phyloP scores from a whole-genome alignment of 257 asterid species.

The Prunella vulgaris region DNA sequence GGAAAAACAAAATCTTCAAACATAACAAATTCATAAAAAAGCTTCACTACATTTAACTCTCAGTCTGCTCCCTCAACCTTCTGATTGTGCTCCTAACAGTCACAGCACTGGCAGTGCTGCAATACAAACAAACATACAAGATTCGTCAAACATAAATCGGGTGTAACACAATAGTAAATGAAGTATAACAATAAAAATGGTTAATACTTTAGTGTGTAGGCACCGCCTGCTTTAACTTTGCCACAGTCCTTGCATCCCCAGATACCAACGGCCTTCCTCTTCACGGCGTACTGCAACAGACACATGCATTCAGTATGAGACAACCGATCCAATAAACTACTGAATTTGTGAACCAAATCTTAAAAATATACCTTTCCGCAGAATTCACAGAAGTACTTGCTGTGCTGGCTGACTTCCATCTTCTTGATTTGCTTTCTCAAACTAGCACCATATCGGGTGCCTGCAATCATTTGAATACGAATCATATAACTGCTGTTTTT shows the following conservation, averaged over 20 bases:
- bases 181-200: background rate
- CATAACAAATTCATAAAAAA: background rate
- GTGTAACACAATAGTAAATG: background rate
- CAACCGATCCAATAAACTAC: background rate
- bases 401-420: constrained; percentile 64
- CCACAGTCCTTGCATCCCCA: constrained; percentile 77
- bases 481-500: background rate
- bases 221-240: constrained; percentile 68
- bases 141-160: background rate
- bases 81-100: constrained; percentile 69
- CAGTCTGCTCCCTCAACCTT: constrained; percentile 64
- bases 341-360: background rate
- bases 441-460: constrained; percentile 75
- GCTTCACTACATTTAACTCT: background rate
- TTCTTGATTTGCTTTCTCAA: constrained; percentile 67
- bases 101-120: constrained; percentile 68
- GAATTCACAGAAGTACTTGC: constrained; percentile 63
- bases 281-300: constrained; percentile 47
- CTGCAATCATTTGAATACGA: constrained; percentile 14
- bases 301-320: background rate
- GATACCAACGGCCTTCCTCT: constrained; percentile 62
- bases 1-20: background rate
- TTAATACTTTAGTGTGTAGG: constrained; percentile 53
- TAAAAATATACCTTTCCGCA: constrained; percentile 46
- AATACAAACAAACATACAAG: background rate